Evolutionary conservation across 306 rosid species (phyloP).

Genomic region (Lathyrus aphaca): DNA sequence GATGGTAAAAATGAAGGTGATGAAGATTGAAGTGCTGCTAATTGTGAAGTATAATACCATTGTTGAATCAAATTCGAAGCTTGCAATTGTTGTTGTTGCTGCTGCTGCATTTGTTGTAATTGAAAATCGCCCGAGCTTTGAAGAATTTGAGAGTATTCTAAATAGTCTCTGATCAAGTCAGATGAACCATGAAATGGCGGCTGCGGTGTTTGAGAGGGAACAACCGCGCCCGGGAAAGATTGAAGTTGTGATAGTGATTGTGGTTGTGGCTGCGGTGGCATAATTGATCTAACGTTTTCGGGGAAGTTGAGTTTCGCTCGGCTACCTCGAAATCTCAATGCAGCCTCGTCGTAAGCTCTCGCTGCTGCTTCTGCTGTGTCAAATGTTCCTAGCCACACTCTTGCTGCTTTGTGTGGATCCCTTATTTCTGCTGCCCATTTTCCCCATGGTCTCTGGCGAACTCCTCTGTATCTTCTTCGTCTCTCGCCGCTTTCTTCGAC

Average conservation of each 20-base stretch:
- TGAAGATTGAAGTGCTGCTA: conserved; percentile 52
- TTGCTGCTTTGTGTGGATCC: conserved; percentile 91
- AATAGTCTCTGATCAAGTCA: conserved; percentile 58
- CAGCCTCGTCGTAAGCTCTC: conserved; percentile 91
- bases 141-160: conserved; percentile 71
- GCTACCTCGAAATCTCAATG: conserved; percentile 87
- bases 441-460: conserved; percentile 97
- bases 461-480: conserved; percentile 85
- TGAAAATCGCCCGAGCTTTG: conserved; percentile 65
- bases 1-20: conserved; percentile 38
- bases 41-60: conserved; percentile 59
- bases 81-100: conserved; percentile 22
- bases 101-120: conserved; percentile 31
- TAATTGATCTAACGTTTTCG: conserved; percentile 65
- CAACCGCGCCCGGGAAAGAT: not conserved
- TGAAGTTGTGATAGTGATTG: conserved; percentile 35
- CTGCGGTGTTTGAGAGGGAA: conserved; percentile 17
- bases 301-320: conserved; percentile 95
- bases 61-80: conserved; percentile 57
- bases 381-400: conserved; percentile 98
- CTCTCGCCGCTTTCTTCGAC: conserved; percentile 56
- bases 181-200: conserved; percentile 38
- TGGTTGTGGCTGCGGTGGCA: conserved; percentile 44
- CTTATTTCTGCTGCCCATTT: conserved; percentile 99
- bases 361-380: conserved; percentile 98